A percentile compares a stretch with the other conserved stretches of the same genome.
These are phyloP conservation scores for Excoecaria cochinchinensis DNA, from an alignment of 345 rosid species.

Conservation along the genomic window DNA sequence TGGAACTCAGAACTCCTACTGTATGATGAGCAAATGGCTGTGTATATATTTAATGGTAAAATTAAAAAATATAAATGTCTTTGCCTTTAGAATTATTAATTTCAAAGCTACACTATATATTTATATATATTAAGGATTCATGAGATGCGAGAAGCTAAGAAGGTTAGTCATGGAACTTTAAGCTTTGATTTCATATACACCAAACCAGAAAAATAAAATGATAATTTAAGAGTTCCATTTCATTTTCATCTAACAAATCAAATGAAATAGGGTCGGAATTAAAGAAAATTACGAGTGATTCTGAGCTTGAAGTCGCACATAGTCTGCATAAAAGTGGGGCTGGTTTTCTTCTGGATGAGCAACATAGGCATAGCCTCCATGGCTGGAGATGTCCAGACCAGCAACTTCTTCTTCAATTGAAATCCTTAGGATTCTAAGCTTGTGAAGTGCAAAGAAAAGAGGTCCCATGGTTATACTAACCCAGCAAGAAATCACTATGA, in stretches of 20 bases:
- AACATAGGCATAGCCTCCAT: conserved; percentile 53
- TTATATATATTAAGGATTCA: too few relatives aligned
- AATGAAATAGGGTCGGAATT: too few relatives aligned
- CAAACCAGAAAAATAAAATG: too few relatives aligned
- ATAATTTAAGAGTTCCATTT: too few relatives aligned
- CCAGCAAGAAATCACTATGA: conserved; percentile 44
- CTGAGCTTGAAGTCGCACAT: conserved; percentile 31
- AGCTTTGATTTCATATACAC: too few relatives aligned
- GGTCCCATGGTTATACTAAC: conserved; percentile 60
- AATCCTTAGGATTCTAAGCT: conserved; percentile 46
- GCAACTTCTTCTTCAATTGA: conserved; percentile 50
- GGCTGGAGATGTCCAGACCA: conserved; percentile 59
- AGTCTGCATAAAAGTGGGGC: conserved; percentile 38
- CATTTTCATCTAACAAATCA: too few relatives aligned
- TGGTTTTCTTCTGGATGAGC: conserved; percentile 39
- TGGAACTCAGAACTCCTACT: background rate
- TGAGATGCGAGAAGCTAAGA: too few relatives aligned
- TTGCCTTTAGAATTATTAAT: background rate
- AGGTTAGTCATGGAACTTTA: too few relatives aligned
- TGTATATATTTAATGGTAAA: background rate
- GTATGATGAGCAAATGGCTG: conserved; percentile 5
- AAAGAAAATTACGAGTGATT: background rate
- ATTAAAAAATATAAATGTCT: conserved; percentile 20
- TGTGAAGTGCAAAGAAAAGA: conserved; percentile 46
- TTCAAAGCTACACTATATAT: background rate